phyloP scores from a whole-genome alignment of 495 filamentous ascomycete species.

The Corynascus novoguineensis region DNA sequence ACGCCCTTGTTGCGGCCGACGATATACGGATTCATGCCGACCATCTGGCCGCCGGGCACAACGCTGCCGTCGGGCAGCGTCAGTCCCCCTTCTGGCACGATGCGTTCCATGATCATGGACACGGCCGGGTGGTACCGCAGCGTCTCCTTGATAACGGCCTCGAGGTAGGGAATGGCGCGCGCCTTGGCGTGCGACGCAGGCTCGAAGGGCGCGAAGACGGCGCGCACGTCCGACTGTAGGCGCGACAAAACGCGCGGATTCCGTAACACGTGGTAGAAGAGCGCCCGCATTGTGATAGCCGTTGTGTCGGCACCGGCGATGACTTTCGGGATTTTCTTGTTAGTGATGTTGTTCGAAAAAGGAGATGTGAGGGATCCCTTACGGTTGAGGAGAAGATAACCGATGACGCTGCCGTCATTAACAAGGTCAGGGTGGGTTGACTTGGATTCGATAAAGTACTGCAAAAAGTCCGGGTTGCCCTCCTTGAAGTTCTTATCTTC shows the following conservation, averaged over 20 bases:
- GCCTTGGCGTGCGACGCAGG: constrained; percentile 20
- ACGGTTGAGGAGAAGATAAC: constrained; percentile 33
- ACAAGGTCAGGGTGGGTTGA: constrained; percentile 26
- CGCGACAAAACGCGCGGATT: constrained; percentile 26
- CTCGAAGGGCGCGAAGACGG: constrained; percentile 7
- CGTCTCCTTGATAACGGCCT: constrained; percentile 55
- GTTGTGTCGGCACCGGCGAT: constrained; percentile 44
- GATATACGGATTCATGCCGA: constrained; percentile 34
- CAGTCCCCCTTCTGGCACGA: constrained; percentile 50
- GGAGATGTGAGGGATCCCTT: background rate
- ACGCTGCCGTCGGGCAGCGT: constrained; percentile 46
- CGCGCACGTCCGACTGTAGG: constrained; percentile 24
- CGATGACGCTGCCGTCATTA: constrained; percentile 20
- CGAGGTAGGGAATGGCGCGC: constrained; percentile 48
- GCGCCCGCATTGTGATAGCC: constrained; percentile 33
- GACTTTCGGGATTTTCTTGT: constrained; percentile 19
- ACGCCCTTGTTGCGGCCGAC: constrained; percentile 36
- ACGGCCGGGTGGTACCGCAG: constrained; percentile 54
- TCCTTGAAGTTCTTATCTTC: constrained; percentile 18
- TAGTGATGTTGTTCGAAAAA: background rate
- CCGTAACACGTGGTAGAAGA: constrained; percentile 33
- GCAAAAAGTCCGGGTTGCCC: constrained; percentile 24
- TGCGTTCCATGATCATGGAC: constrained; percentile 50
- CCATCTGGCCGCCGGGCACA: constrained; percentile 45
- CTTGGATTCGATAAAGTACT: constrained; percentile 31